Base-by-base conservation (phyloP, 768 basidiomycete species). In the Trametes maxima region DNA sequence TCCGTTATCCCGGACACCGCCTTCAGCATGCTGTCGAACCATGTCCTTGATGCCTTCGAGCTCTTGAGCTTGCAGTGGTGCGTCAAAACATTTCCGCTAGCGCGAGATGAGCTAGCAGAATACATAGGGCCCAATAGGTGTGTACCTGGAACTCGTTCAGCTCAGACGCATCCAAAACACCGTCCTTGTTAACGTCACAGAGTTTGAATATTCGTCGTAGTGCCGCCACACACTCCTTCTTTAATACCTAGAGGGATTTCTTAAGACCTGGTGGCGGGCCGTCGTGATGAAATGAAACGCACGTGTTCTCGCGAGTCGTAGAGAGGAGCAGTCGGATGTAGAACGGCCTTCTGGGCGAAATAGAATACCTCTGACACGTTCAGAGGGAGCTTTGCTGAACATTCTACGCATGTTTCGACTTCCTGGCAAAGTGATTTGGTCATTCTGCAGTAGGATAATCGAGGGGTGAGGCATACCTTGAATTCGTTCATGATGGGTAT, bases 311-410 rank as follows among this genome's bases (percentile, higher is more conserved):
- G 79, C 1, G 95, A 96, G 73, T 99, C 96, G 72, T 98, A 99
- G 19, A 99, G 78, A 6, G 96, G 96, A 6, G 96, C 96, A 1
- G 95, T 96, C 2, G 96, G 96, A 71, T 99, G 94, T 12, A 98
- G 78, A 35, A 99, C 96, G 13, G 96, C 96, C 72, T 97, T 98
- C 75, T 97, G 95, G 1, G 96, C 96, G 74, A 98, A 98, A 75
- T 96, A 98, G 78, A 98, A 95, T 33, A 98, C 94, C 74, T 96
- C 95, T 16, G 95, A 95, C 59, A 98, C 89, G 73, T 98, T 98
- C 63, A 95, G 74, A 25, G 92, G 89, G 53, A 90, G 77, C 72
- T 90, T 89, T 3, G 95, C 95, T n/a, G 94, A 96, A 70, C 92
- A 94, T 77, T 98, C 96, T 33, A 98, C 92, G 69, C 95, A 98